Evolutionary conservation across 2,329 filamentous ascomycete genomes (phyloP).

Genomic region (Microdochium bolleyi): DNA sequence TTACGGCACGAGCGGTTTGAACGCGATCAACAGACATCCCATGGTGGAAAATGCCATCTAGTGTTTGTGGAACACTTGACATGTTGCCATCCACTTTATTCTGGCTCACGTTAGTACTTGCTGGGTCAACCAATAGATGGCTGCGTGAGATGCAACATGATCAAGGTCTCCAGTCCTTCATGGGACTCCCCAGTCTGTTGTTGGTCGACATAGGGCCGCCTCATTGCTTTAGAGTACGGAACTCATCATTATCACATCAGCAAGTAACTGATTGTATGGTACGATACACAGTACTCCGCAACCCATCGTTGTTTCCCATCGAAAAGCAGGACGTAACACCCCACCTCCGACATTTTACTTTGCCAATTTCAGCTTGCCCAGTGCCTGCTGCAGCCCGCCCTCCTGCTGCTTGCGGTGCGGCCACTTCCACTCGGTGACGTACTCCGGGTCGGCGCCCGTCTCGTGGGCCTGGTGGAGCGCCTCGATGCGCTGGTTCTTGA

Average conservation of each 20-base stretch:
- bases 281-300: background rate
- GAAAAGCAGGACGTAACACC: background rate
- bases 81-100: no score
- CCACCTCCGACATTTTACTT: background rate
- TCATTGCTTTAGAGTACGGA: background rate
- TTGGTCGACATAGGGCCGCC: background rate
- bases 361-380: slow-evolving; percentile 6
- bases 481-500: slow-evolving; percentile 57
- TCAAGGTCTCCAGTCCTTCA: background rate
- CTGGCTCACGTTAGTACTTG: no score
- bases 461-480: slow-evolving; percentile 60
- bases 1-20: background rate
- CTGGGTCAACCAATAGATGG: no score
- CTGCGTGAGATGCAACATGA: background rate
- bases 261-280: background rate
- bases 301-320: background rate
- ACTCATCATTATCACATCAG: background rate
- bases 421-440: slow-evolving; percentile 61
- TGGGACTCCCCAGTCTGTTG: background rate
- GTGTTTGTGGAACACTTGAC: no score
- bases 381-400: slow-evolving; percentile 22
- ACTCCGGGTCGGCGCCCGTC: slow-evolving; percentile 60
- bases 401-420: slow-evolving; percentile 23
- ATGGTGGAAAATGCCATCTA: no score
- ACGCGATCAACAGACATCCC: no score